Evolutionary conservation across 2,329 filamentous ascomycete species (phyloP).

Genomic region (Clarireedia homoeocarpa): DNA sequence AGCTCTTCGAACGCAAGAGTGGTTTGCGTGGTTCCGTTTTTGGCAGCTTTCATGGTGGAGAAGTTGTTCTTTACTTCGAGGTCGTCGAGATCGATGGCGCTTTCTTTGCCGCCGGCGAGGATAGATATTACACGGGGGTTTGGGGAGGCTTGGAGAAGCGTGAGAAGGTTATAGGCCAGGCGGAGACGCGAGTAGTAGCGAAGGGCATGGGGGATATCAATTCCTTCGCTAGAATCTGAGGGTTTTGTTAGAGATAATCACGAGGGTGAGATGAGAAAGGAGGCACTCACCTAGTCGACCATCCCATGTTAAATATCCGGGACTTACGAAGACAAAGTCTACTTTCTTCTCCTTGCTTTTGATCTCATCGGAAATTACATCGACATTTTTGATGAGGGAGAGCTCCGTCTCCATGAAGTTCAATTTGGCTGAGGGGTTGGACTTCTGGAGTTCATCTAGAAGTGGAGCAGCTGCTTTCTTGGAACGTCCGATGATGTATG

Average conservation of each 20-base stretch:
- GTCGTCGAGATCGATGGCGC: conserved; percentile 40
- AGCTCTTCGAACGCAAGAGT: conserved; percentile 44
- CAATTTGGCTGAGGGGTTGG: conserved; percentile 38
- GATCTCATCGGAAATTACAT: conserved; percentile 40
- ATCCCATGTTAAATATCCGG: conserved; percentile 30
- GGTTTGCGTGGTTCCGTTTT: conserved; percentile 42
- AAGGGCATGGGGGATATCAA: conserved; percentile 44
- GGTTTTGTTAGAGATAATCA: conserved; percentile 5
- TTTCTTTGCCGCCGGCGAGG: conserved; percentile 44
- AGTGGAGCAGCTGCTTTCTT: conserved; percentile 26
- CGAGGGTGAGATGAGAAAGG: no score
- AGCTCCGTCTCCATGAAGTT: conserved; percentile 43
- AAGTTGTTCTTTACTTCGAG: conserved; percentile 30
- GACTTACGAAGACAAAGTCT: conserved; percentile 40
- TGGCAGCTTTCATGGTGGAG: conserved; percentile 34
- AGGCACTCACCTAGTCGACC: conserved; percentile 20
- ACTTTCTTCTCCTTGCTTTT: conserved; percentile 35
- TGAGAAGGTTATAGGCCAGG: conserved; percentile 49
- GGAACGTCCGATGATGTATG: conserved; percentile 47
- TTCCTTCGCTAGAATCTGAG: conserved; percentile 47
- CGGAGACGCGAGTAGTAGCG: conserved; percentile 51
- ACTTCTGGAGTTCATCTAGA: conserved; percentile 33
- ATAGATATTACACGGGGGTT: conserved; percentile 46
- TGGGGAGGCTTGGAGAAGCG: conserved; percentile 40
- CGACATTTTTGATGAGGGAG: conserved; percentile 42